These are phyloP conservation scores for Nemophila menziesii DNA, from an alignment of 257 asterid species.

Conservation along the genomic window DNA sequence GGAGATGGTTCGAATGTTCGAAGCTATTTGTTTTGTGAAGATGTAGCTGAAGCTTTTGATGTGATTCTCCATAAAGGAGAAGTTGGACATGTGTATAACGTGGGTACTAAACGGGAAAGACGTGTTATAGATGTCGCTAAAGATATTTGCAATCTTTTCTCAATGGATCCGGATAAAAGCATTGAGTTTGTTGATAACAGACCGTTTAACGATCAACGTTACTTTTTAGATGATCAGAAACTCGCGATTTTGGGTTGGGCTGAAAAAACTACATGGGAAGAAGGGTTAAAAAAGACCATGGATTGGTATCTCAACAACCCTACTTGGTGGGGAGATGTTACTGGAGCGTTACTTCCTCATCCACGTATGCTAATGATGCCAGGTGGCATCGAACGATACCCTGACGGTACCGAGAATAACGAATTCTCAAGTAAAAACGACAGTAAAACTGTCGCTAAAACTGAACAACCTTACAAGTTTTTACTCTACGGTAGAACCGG, in stretches of 20 bases:
- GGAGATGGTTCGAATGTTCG: slow-evolving; percentile 34
- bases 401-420: slow-evolving; percentile 3
- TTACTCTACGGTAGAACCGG: slow-evolving; percentile 11
- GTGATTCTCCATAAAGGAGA: slow-evolving; percentile 32
- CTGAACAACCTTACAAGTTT: slow-evolving; percentile 19
- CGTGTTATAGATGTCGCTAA: slow-evolving; percentile 35
- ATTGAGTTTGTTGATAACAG: slow-evolving; percentile 30
- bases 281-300: slow-evolving; percentile 25
- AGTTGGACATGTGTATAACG: slow-evolving; percentile 31
- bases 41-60: slow-evolving; percentile 37
- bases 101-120: slow-evolving; percentile 34
- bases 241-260: slow-evolving; percentile 29
- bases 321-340: slow-evolving; percentile 31
- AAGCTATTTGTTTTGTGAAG: slow-evolving; percentile 37
- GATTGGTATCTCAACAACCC: slow-evolving; percentile 34
- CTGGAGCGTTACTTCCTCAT: slow-evolving; percentile 31
- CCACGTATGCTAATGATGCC: slow-evolving; percentile 28
- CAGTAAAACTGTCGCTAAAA: slow-evolving; percentile 4
- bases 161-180: slow-evolving; percentile 12
- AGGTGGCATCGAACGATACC: slow-evolving; percentile 11
- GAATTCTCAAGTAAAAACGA: not conserved
- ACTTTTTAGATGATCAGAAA: slow-evolving; percentile 22
- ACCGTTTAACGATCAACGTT: slow-evolving; percentile 31
- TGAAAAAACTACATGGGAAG: slow-evolving; percentile 28
- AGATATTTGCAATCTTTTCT: slow-evolving; percentile 26